Evolutionary conservation across 1,284 basidiomycete species (phyloP).

Genomic region (Phenoliferia sp.): DNA sequence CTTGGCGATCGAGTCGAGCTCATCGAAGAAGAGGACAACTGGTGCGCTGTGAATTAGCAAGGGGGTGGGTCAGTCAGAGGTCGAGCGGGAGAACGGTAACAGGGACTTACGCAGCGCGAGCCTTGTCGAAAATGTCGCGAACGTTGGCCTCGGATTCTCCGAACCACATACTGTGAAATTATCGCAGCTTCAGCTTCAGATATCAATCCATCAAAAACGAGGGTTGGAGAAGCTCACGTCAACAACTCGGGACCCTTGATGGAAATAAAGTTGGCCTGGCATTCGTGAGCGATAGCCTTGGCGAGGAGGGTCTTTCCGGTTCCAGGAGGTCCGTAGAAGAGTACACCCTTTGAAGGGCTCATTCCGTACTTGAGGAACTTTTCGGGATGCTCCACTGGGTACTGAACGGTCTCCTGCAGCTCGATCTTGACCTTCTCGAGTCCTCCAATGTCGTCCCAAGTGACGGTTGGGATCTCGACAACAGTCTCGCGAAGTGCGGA

Average conservation of each 20-base stretch:
- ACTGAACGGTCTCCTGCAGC: constrained; percentile 98
- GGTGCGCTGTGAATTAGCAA: constrained; percentile 54
- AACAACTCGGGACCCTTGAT: constrained; percentile 94
- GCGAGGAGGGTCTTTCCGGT: constrained; percentile 93
- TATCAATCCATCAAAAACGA: background rate
- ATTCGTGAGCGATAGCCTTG: constrained; percentile 98
- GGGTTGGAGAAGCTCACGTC: background rate
- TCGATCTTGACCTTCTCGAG: constrained; percentile 99
- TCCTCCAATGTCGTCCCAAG: constrained; percentile 98
- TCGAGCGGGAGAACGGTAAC: background rate
- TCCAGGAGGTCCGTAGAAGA: constrained; percentile 96
- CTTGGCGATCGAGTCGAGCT: constrained; percentile 97
- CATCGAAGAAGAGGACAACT: constrained; percentile 99
- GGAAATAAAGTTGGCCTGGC: constrained; percentile 96
- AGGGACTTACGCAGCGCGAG: constrained; percentile 67
- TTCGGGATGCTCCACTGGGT: constrained; percentile 99
- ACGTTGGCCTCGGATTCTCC: constrained; percentile 99
- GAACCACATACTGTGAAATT: constrained; percentile 88
- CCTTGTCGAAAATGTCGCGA: constrained; percentile 99
- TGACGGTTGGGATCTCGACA: constrained; percentile 91
- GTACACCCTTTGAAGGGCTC: constrained; percentile 96
- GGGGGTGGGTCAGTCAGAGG: background rate
- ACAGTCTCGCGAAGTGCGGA: constrained; percentile 94
- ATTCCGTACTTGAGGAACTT: constrained; percentile 99
- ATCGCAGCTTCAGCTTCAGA: constrained; percentile 6